Conservation (phyloP, 2,329 filamentous ascomycete species). For the Fusarium vanettenii region DNA sequence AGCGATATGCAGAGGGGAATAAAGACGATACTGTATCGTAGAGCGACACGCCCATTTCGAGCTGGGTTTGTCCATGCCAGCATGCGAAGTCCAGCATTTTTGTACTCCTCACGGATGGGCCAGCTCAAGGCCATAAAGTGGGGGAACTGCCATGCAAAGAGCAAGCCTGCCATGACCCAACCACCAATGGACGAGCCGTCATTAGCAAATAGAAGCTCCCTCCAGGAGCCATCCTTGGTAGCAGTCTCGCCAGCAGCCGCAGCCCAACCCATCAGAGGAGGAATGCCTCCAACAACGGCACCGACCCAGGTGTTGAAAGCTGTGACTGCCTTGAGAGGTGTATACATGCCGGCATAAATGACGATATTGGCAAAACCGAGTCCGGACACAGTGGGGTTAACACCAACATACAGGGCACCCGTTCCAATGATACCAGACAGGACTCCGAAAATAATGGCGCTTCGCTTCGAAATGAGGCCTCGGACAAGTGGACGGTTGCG, state of each 20-base stretch:
- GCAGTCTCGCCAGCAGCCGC: slow-evolving; percentile 92
- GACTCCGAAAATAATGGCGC: slow-evolving; percentile 83
- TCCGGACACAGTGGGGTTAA: slow-evolving; percentile 92
- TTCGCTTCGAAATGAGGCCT: slow-evolving; percentile 76
- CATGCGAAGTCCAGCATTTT: slow-evolving; percentile 75
- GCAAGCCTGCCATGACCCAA: slow-evolving; percentile 85
- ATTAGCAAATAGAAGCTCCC: slow-evolving; percentile 77
- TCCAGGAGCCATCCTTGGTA: slow-evolving; percentile 78
- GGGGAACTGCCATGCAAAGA: slow-evolving; percentile 98
- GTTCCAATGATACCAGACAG: slow-evolving; percentile 76
- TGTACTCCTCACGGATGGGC: slow-evolving; percentile 90
- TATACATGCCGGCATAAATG: slow-evolving; percentile 93
- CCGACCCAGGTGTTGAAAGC: slow-evolving; percentile 96
- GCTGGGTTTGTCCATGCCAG: slow-evolving; percentile 88
- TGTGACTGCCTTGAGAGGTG: slow-evolving; percentile 87
- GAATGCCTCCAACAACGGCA: slow-evolving; percentile 91
- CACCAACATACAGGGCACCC: slow-evolving; percentile 83
- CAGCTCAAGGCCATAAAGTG: slow-evolving; percentile 97
- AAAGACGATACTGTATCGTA: slow-evolving; percentile 87
- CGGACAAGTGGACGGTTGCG: slow-evolving; percentile 90
- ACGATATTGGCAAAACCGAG: slow-evolving; percentile 87
- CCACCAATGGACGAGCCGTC: slow-evolving; percentile 77
- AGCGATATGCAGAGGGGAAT: slow-evolving; percentile 87
- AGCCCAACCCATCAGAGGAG: slow-evolving; percentile 97
- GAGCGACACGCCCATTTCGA: slow-evolving; percentile 85